Evolutionary conservation across 768 basidiomycete species (phyloP).

Genomic region (Trametes elegans): DNA sequence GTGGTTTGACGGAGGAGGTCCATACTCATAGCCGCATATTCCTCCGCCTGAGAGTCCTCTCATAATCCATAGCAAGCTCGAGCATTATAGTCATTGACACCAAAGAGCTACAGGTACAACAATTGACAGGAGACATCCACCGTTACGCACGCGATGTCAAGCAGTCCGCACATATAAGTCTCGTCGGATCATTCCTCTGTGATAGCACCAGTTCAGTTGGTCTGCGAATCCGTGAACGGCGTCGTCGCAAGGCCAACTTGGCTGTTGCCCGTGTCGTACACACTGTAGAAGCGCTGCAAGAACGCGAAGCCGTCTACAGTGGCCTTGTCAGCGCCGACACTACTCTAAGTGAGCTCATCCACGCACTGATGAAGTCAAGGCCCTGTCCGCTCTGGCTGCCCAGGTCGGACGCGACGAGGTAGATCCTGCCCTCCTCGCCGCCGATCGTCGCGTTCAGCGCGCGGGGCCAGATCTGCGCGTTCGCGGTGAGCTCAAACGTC

Average conservation of each 20-base stretch:
- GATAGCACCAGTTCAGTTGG: conserved; percentile 28
- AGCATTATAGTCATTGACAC: no score
- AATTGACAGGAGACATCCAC: no score
- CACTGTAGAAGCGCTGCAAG: conserved; percentile 60
- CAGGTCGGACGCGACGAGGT: conserved; percentile 55
- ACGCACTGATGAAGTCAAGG: conserved; percentile 63
- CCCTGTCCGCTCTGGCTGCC: conserved; percentile 51
- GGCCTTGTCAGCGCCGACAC: neutral
- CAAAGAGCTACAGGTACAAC: no score
- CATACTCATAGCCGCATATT: no score
- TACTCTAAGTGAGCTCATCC: neutral
- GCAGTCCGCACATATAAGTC: no score
- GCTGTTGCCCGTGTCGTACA: conserved; percentile 33
- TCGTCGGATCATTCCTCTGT: no score
- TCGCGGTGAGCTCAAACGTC: conserved; percentile 54
- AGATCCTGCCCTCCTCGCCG: conserved; percentile 49
- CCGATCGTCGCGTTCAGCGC: conserved; percentile 55
- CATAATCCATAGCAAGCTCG: no score
- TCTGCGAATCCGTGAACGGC: conserved; percentile 31
- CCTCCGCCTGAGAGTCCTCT: no score
- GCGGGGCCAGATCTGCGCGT: conserved; percentile 73
- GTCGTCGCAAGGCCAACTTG: conserved; percentile 36
- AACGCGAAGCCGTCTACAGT: conserved; percentile 51
- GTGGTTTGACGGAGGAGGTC: no score
- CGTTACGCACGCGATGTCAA: no score